Base-by-base conservation (phyloP, 2,329 filamentous ascomycete genomes). In the Ceratocystis huliohia region DNA sequence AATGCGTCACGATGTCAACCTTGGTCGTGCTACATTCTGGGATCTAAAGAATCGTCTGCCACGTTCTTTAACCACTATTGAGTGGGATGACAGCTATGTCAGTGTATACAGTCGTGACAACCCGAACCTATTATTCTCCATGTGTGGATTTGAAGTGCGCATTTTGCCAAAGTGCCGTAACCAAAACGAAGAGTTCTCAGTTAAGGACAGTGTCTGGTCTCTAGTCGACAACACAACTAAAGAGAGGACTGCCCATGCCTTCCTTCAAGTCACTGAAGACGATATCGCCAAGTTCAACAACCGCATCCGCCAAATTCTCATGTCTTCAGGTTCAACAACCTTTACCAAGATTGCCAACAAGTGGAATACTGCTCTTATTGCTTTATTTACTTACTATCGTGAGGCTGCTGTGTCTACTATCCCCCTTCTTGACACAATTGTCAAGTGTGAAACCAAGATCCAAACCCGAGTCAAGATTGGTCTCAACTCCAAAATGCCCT, bases 321-420 rank as follows among this genome's bases (percentile, higher is more conserved):
- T 99, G 94, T 97, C 93, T 10, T 97, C 94, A 67, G 95, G 94
- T n/a, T 96, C 91, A 4, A 99, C 94, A 0, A 99, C 94, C 0
- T 99, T 99, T 78, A 99, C 94, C 59, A 99, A 99, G 82, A 99
- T 99, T 73, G 94, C 95, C 61, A 99, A 99, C 78, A 99, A 99
- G 78, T 99, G 95, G 94, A 99, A 99, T 77, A 99, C 94, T 0
- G 94, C 91, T 1, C 77, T 99, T 70, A 99, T 99, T 72, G 92
- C 94, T 0, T 83, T 99, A 30, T 99, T 99, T 78, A 97, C 94
- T 0, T 99, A 99, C 77, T 99, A 99, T 74, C 90, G 94, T 74
- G 94, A 99, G 74, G 94, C 94, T 61, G 94, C 94, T 17, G 93
- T 97, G 1, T 96, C 93, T 0, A 99, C 95, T 0, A 90, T 97